A percentile compares a stretch with the other conserved stretches of the same genome.
Evolutionary conservation across 2,329 filamentous ascomycete species (phyloP).

Genomic region (Clarireedia sp.): DNA sequence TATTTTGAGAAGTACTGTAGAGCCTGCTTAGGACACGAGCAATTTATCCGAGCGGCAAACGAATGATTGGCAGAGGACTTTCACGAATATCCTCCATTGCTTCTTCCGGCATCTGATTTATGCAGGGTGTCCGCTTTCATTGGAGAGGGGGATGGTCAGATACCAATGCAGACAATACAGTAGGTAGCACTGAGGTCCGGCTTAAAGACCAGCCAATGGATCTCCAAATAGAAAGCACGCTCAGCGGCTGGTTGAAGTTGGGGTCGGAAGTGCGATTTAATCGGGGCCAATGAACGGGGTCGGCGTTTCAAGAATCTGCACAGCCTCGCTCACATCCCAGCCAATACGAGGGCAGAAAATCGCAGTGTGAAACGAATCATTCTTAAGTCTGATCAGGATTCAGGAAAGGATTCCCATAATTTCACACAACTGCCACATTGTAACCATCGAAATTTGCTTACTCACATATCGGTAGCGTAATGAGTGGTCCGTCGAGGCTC

Average conservation of each 20-base stretch:
- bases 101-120: neutral
- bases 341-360: neutral
- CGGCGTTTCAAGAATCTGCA: constrained; percentile 5
- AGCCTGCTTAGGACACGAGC: too few species aligned
- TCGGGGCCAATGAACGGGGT: neutral
- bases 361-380: neutral
- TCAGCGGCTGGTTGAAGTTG: neutral
- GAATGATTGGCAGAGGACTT: neutral
- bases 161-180: neutral
- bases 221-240: constrained; percentile 1
- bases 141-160: neutral
- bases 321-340: neutral
- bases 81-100: neutral
- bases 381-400: constrained; percentile 2
- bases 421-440: neutral
- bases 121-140: constrained; percentile 1
- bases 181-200: neutral
- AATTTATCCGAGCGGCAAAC: constrained; percentile 1
- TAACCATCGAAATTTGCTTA: constrained; percentile 5
- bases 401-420: constrained; percentile 8
- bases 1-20: too few species aligned
- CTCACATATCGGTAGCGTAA: neutral
- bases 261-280: neutral
- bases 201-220: neutral
- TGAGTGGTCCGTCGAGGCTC: neutral